phyloP scores from a whole-genome alignment of 2,329 filamentous ascomycete genomes.

The Alternaria sp. region DNA sequence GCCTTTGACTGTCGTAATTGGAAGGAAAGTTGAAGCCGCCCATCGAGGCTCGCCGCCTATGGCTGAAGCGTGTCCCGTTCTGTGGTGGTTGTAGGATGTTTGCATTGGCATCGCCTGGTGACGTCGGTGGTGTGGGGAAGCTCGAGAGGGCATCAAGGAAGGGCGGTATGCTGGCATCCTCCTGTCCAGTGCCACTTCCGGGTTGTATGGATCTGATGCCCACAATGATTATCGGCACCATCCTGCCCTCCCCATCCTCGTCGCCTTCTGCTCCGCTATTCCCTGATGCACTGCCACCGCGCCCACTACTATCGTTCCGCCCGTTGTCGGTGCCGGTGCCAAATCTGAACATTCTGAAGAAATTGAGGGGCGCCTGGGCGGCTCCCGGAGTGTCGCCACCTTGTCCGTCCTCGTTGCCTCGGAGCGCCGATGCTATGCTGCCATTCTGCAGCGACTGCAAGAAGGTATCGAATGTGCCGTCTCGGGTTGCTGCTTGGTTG shows the following conservation, averaged over 20 bases:
- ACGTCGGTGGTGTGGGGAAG: slow-evolving; percentile 53
- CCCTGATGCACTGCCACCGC: slow-evolving; percentile 30
- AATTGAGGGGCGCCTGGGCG: slow-evolving; percentile 65
- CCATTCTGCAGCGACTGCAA: slow-evolving; percentile 68
- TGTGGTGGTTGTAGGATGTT: slow-evolving; percentile 61
- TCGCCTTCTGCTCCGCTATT: slow-evolving; percentile 29
- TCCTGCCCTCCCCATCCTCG: slow-evolving; percentile 60
- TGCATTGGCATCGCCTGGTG: slow-evolving; percentile 57
- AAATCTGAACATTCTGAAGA: slow-evolving; percentile 73
- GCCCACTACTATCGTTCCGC: slow-evolving; percentile 27
- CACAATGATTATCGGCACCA: slow-evolving; percentile 73
- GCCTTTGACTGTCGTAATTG: slow-evolving; percentile 61
- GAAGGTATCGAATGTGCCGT: slow-evolving; percentile 68
- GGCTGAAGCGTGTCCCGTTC: slow-evolving; percentile 61
- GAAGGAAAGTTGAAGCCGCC: slow-evolving; percentile 58
- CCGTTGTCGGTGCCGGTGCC: slow-evolving; percentile 55
- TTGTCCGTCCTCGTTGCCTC: slow-evolving; percentile 51
- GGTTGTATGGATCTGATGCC: slow-evolving; percentile 71
- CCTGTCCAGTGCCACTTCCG: slow-evolving; percentile 52
- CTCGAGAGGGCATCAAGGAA: slow-evolving; percentile 60
- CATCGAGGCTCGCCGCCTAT: slow-evolving; percentile 61
- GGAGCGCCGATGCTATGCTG: slow-evolving; percentile 62
- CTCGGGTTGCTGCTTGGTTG: slow-evolving; percentile 62
- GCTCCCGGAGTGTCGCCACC: slow-evolving; percentile 45
- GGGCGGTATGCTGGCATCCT: slow-evolving; percentile 53